Conservation (phyloP, 2,329 filamentous ascomycete species). For the Arthrinium puccinioides region DNA sequence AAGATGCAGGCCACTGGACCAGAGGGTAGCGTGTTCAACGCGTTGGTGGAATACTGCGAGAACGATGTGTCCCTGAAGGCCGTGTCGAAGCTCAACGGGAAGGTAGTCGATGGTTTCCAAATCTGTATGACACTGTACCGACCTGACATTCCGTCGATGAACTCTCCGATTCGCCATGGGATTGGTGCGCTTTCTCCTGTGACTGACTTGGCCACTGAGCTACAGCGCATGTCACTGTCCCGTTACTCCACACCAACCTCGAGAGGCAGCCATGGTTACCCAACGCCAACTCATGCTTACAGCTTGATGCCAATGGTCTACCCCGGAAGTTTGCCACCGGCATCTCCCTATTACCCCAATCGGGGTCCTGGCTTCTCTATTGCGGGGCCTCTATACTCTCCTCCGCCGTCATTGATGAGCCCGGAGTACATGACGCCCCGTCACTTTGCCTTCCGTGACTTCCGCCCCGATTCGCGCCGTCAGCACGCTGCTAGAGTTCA, state of each 20-base stretch:
- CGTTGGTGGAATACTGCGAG: constrained; percentile 47
- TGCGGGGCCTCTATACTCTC: too few species aligned
- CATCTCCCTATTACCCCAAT: background rate
- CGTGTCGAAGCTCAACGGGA: constrained; percentile 30
- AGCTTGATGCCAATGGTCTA: constrained; percentile 30
- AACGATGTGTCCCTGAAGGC: constrained; percentile 33
- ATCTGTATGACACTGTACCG: constrained; percentile 20
- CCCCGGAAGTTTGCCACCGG: constrained; percentile 8
- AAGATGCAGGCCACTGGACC: constrained; percentile 29
- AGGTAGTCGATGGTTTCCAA: constrained; percentile 19
- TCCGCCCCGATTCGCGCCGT: constrained; percentile 35
- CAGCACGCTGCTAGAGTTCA: constrained; percentile 40
- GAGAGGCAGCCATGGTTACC: too few species aligned
- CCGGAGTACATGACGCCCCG: constrained; percentile 34
- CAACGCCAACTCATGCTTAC: too few species aligned
- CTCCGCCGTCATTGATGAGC: constrained; percentile 13
- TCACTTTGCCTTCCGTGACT: constrained; percentile 20
- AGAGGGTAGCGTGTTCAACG: constrained; percentile 35
- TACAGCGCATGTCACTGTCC: constrained; percentile 19
- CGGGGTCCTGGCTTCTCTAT: background rate
- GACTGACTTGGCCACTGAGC: constrained; percentile 15
- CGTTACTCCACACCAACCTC: constrained; percentile 20
- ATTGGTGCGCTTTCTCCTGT: too few species aligned
- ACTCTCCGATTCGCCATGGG: background rate
- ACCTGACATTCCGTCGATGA: constrained; percentile 16